phyloP scores from a whole-genome alignment of 768 basidiomycete genomes.

The Termitomyces sp. region DNA sequence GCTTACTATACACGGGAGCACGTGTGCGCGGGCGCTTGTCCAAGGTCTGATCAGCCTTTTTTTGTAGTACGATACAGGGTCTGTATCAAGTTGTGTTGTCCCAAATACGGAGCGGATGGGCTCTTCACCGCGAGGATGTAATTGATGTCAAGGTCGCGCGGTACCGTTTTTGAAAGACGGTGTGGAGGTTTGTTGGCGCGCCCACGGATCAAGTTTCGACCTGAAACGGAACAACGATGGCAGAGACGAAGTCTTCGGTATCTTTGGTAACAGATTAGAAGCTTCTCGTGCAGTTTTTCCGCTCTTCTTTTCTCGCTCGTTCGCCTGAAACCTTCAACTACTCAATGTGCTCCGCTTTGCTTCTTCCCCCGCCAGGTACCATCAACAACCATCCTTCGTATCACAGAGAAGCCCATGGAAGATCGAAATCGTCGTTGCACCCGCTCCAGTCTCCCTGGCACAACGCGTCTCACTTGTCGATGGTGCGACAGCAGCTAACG shows the following conservation, averaged over 20 bases:
- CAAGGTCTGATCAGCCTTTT: slow-evolving; percentile 12
- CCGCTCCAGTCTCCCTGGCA: slow-evolving; percentile 64
- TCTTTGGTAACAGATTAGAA: slow-evolving; percentile 32
- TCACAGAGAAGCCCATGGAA: slow-evolving; percentile 94
- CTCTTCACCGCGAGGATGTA: slow-evolving; percentile 5
- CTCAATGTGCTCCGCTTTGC: slow-evolving; percentile 41
- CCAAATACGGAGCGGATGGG: slow-evolving; percentile 5
- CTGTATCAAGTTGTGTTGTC: neutral
- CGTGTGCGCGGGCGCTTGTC: neutral
- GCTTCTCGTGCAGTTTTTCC: slow-evolving; percentile 19
- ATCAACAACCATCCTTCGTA: slow-evolving; percentile 20
- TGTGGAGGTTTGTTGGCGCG: neutral
- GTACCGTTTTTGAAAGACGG: neutral
- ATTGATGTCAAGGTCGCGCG: neutral
- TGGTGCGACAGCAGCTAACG: slow-evolving; percentile 20
- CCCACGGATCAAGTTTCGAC: slow-evolving; percentile 13
- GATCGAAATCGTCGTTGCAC: slow-evolving; percentile 95
- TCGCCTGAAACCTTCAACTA: slow-evolving; percentile 43
- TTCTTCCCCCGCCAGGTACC: slow-evolving; percentile 24
- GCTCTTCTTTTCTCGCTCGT: slow-evolving; percentile 39
- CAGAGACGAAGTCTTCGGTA: slow-evolving; percentile 40
- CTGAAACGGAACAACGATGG: slow-evolving; percentile 12
- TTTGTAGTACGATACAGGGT: neutral
- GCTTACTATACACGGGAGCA: slow-evolving; percentile 35
- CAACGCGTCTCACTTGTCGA: slow-evolving; percentile 82